Evolutionary conservation across 2,329 filamentous ascomycete genomes (phyloP).

Genomic region (Alternaria sp.): DNA sequence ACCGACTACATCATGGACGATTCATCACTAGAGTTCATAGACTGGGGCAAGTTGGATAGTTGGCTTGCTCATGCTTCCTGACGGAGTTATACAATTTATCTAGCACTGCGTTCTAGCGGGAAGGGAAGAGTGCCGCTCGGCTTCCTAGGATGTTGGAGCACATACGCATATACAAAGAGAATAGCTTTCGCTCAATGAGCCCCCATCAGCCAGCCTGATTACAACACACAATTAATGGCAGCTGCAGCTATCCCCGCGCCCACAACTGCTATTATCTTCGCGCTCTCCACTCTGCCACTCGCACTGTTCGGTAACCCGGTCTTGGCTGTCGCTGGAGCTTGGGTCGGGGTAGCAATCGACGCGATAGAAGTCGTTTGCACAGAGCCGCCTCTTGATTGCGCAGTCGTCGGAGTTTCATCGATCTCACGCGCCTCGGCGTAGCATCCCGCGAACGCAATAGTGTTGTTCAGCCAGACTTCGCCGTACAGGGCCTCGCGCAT

Average conservation of each 20-base stretch:
- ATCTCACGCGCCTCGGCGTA: not conserved
- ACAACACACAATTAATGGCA: no score
- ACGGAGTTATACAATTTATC: not conserved
- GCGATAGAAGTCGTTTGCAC: not conserved
- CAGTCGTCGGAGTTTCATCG: accelerated
- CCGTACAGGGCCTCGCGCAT: not conserved
- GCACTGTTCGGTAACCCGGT: no score
- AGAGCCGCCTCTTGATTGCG: not conserved
- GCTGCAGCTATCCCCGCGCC: no score
- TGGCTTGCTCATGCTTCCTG: not conserved
- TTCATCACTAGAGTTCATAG: not conserved
- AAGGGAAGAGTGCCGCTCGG: no score
- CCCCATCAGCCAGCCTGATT: no score
- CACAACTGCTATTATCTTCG: no score
- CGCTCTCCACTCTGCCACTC: no score
- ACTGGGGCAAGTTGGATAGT: not conserved
- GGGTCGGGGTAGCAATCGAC: not conserved
- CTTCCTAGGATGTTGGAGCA: no score
- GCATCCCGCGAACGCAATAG: not conserved
- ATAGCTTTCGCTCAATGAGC: no score
- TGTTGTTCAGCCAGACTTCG: not conserved
- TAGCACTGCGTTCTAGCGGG: no score
- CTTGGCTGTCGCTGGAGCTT: not conserved
- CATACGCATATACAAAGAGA: no score
- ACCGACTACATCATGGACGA: not conserved